Evolutionary conservation across 164 flowering plant genomes (phyloP).

Genomic region (Protea cynaroides): DNA sequence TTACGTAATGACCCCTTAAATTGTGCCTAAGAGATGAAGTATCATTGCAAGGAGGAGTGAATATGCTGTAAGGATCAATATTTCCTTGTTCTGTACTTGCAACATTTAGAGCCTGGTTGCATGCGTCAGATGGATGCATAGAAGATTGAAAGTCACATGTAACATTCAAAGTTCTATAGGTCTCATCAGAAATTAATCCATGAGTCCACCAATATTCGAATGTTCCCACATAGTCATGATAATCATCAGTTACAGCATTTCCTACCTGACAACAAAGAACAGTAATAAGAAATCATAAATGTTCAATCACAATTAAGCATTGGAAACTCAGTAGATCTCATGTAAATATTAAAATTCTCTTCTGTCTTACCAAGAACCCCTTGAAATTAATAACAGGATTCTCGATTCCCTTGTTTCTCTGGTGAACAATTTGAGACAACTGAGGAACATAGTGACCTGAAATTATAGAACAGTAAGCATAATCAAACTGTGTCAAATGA

Average conservation of each 20-base stretch:
- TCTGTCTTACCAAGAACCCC: slow-evolving; percentile 74
- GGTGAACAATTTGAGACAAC: slow-evolving; percentile 61
- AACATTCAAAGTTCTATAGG: slow-evolving; percentile 45
- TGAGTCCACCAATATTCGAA: slow-evolving; percentile 99
- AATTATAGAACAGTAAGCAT: slow-evolving; percentile 11
- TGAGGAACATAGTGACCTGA: slow-evolving; percentile 99
- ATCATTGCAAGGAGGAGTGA: slow-evolving; percentile 62
- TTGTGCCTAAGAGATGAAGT: slow-evolving; percentile 46
- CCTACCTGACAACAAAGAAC: slow-evolving; percentile 57
- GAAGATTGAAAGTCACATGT: slow-evolving; percentile 55
- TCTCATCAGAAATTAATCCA: slow-evolving; percentile 88
- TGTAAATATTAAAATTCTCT: slow-evolving; percentile 6
- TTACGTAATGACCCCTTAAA: slow-evolving; percentile 79
- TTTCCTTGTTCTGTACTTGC: slow-evolving; percentile 73
- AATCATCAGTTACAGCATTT: slow-evolving; percentile 94
- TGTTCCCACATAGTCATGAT: slow-evolving; percentile 81
- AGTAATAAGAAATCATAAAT: not conserved
- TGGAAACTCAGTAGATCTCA: not conserved
- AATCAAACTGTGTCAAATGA: not conserved
- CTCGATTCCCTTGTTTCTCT: slow-evolving; percentile 59
- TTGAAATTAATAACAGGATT: slow-evolving; percentile 75
- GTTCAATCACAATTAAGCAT: not conserved
- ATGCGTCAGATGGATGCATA: slow-evolving; percentile 67
- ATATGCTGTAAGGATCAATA: slow-evolving; percentile 92
- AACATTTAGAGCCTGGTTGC: slow-evolving; percentile 45